Base-by-base conservation (phyloP, 495 filamentous ascomycete genomes). In the Jackrogersella minutella region DNA sequence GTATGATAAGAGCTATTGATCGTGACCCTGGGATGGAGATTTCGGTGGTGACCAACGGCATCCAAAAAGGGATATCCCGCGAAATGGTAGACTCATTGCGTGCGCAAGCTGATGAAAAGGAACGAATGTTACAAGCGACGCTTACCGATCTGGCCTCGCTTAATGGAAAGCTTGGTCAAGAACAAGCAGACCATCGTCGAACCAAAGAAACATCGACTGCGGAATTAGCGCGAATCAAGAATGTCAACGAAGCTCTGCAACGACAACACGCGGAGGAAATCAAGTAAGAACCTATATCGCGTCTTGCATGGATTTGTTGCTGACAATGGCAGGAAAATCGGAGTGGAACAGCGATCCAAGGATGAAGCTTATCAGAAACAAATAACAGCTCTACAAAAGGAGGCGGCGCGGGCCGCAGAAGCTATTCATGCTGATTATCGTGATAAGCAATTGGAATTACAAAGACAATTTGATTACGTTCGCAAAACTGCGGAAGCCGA, bases 11-110 rank as follows among this genome's bases (percentile, higher is more conserved):
- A 54, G 91, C 94, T 16, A 91, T 99, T 70, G 95, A 99, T 74
- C 90, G 93, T 49, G 93, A 97, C 61, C 95, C 95, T 4, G 92
- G 87, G 7, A 78, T 93, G 36, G 95, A 99, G 72, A 86, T 94
- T 19, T 88, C 89, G 0, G 84, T 94, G 34, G 78, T 93, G 51
- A 84, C 87, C 40, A 92, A 93, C 76, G 91, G 91, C 0, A 81
- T 92, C 22, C 86, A 92, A 71, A 93, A 92, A 69, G 92, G 92
- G 9, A 86, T 96, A 47, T 94, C 92, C 8, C 84, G 91, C 30
- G 88, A 93, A 68, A 77, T 95, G 63, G 85, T 98, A 21, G 95
- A 99, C 71, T 88, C 89, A 1, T 79, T 99, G 14, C 87, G 91
- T 53, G 83, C 84, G 4, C 89, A 97, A 73, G 73, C 96, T 8